Conservation (phyloP, 2,329 filamentous ascomycete species). For the Neopestalotiopsis rosae region DNA sequence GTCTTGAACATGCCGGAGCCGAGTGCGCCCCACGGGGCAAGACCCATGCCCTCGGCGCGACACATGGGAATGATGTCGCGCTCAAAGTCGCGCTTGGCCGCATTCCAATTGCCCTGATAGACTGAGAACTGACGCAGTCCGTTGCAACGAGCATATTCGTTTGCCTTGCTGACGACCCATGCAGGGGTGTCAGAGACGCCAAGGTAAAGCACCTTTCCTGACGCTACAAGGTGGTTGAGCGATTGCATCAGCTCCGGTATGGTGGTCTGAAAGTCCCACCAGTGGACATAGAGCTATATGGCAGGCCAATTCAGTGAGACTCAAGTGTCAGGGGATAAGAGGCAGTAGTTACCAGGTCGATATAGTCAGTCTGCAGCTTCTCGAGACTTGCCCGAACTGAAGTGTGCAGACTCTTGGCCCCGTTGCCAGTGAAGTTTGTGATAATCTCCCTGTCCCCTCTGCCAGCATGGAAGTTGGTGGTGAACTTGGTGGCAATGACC, state of each 20-base stretch:
- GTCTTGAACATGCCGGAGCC: constrained; percentile 54
- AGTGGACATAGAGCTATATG: constrained; percentile 50
- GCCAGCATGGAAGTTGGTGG: constrained; percentile 48
- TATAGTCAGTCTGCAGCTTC: constrained; percentile 65
- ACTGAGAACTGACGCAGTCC: constrained; percentile 43
- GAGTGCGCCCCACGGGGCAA: constrained; percentile 64
- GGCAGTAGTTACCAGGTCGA: constrained; percentile 29
- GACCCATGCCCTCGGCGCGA: constrained; percentile 50
- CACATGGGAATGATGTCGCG: constrained; percentile 50
- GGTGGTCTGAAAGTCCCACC: constrained; percentile 48
- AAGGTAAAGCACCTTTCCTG: constrained; percentile 48
- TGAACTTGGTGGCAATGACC: constrained; percentile 63
- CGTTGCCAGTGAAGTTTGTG: constrained; percentile 61
- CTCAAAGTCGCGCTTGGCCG: constrained; percentile 41
- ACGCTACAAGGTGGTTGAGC: constrained; percentile 46
- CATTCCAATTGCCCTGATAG: constrained; percentile 47
- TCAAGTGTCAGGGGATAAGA: no score
- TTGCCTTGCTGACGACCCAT: constrained; percentile 45
- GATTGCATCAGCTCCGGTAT: constrained; percentile 49
- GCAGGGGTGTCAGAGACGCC: constrained; percentile 46
- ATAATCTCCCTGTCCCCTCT: constrained; percentile 40
- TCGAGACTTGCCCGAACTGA: constrained; percentile 57
- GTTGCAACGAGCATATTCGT: constrained; percentile 41
- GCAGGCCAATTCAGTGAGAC: no score
- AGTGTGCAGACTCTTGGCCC: constrained; percentile 60